These are phyloP conservation scores for Cicer bijugum DNA, from an alignment of 306 rosid genomes.

Conservation along the genomic window DNA sequence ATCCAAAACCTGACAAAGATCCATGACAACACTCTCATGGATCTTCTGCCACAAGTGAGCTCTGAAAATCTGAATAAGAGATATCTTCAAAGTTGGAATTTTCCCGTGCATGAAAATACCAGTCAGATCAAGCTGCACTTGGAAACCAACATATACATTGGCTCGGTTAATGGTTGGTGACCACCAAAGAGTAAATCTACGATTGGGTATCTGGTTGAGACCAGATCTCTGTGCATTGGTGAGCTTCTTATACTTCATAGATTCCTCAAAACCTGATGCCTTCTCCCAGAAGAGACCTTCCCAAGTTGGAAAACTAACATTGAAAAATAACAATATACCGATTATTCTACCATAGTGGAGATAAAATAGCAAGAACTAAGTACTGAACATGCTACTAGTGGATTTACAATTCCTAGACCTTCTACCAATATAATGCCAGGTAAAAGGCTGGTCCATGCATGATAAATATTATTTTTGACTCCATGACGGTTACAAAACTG, in stretches of 20 bases:
- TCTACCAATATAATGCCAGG: not conserved
- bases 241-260: slow-evolving; percentile 98
- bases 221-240: slow-evolving; percentile 99
- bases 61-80: slow-evolving; percentile 94
- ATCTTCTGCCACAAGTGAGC: slow-evolving; percentile 99
- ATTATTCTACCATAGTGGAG: not conserved
- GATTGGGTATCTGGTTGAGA: slow-evolving; percentile 98
- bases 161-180: slow-evolving; percentile 98
- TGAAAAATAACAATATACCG: slow-evolving; percentile 40
- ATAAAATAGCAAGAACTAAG: slow-evolving; percentile 15
- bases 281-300: slow-evolving; percentile 99
- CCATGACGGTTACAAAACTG: not conserved
- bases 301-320: slow-evolving; percentile 89
- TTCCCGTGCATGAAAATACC: slow-evolving; percentile 99
- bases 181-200: slow-evolving; percentile 99
- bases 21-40: slow-evolving; percentile 99
- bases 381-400: not conserved
- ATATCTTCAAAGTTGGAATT: slow-evolving; percentile 96
- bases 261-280: slow-evolving; percentile 99
- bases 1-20: slow-evolving; percentile 99
- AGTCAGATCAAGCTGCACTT: slow-evolving; percentile 97
- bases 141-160: slow-evolving; percentile 98
- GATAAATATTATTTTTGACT: not conserved
- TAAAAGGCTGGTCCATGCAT: not conserved
- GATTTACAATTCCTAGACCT: not conserved